Conservation (phyloP, 2,329 filamentous ascomycete species). For the Metarhizium anisopliae region DNA sequence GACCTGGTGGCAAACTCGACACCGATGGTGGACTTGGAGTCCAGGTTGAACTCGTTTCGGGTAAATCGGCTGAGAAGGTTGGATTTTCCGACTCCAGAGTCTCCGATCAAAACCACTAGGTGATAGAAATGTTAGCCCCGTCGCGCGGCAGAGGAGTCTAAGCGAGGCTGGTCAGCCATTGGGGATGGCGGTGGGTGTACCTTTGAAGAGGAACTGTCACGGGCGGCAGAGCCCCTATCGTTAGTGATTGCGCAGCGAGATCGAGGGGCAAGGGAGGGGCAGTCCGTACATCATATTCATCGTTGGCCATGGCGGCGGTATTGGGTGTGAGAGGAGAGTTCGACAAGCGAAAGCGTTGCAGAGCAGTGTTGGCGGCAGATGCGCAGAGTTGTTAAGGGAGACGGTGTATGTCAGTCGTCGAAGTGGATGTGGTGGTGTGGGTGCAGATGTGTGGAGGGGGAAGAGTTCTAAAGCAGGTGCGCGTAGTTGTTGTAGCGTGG, state of each 20-base stretch:
- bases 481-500: not conserved
- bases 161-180: conserved; percentile 7
- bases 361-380: not conserved
- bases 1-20: conserved; percentile 98
- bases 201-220: conserved; percentile 95
- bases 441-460: conserved; percentile 6
- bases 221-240: conserved; percentile 16
- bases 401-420: not conserved
- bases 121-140: conserved; percentile 20
- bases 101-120: conserved; percentile 93
- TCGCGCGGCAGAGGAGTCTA: conserved; percentile 9
- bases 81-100: conserved; percentile 99
- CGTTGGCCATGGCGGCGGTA: conserved; percentile 79
- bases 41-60: conserved; percentile 98
- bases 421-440: not conserved
- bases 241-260: conserved; percentile 19
- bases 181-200: conserved; percentile 35
- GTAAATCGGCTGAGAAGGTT: conserved; percentile 99
- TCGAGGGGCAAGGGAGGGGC: conserved; percentile 10
- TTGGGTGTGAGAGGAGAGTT: not conserved
- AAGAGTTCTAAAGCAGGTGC: conserved; percentile 1
- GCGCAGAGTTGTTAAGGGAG: not conserved
- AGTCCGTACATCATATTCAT: conserved; percentile 94
- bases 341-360: not conserved
- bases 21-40: conserved; percentile 99